Evolutionary conservation across 352 stramenopile species (phyloP).

Genomic region (Pythium rhizo-oryzae): DNA sequence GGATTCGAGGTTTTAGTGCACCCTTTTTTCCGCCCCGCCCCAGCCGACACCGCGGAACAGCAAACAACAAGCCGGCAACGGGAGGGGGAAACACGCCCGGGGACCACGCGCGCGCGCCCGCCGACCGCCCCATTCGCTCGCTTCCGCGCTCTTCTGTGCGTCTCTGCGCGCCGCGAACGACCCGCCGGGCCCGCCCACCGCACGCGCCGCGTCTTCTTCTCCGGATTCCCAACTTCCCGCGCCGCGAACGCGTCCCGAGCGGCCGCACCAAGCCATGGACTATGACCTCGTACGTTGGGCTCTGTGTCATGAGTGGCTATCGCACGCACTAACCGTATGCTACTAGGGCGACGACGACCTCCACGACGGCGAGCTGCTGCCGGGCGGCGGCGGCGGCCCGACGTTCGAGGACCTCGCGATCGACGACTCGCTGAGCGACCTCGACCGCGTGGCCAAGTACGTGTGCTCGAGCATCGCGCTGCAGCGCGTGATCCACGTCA

Average conservation of each 20-base stretch:
- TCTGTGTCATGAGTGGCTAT: background rate
- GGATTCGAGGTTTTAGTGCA: conserved; percentile 17
- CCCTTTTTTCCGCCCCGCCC: background rate
- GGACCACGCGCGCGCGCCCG: too few relatives aligned
- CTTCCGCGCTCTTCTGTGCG: too few relatives aligned
- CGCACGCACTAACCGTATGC: background rate
- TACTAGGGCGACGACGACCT: conserved; percentile 32
- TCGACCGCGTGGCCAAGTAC: conserved; percentile 96
- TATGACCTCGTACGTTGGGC: conserved; percentile 47
- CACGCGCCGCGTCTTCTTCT: background rate
- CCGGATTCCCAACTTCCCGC: background rate
- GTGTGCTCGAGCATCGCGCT: conserved; percentile 95
- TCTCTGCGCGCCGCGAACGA: too few relatives aligned
- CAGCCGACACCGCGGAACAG: too few relatives aligned
- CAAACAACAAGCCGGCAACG: too few relatives aligned
- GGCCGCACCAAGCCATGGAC: conserved; percentile 36
- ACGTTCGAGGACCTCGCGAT: conserved; percentile 99
- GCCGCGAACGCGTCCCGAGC: background rate
- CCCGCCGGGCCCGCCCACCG: background rate
- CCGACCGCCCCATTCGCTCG: too few relatives aligned
- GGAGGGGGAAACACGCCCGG: background rate
- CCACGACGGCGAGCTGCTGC: conserved; percentile 22
- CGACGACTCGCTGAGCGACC: conserved; percentile 95
- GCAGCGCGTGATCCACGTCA: conserved; percentile 95
- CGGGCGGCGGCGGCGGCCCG: conserved; percentile 48